Conservation (phyloP, 2,329 filamentous ascomycete species). For the Ceratocystis alfenasii region DNA sequence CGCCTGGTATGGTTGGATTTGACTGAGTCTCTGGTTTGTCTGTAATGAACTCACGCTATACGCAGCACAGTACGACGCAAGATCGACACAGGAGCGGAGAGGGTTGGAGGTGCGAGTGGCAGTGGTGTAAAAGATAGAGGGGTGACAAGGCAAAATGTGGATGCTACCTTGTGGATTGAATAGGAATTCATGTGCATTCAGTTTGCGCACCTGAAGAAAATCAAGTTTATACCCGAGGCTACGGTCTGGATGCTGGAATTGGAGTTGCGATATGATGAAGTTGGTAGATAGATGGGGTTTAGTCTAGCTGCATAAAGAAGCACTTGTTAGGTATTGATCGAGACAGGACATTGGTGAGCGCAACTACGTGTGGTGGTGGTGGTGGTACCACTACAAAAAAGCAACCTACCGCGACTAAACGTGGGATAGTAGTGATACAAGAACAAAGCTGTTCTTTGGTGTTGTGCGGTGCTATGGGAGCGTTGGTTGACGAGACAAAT, state of each 20-base stretch:
- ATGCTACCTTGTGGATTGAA: not conserved
- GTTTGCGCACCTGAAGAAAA: constrained; percentile 1
- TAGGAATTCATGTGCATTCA: constrained; percentile 1
- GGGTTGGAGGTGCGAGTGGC: not conserved
- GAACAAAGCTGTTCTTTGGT: not conserved
- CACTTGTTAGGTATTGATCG: not conserved
- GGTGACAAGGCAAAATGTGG: constrained; percentile 1
- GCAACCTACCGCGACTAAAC: not conserved
- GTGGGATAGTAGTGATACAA: not conserved
- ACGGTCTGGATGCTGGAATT: not conserved
- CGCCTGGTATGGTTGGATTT: not conserved
- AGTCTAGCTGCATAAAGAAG: not conserved
- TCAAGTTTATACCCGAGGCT: not conserved
- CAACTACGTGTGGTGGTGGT: not conserved
- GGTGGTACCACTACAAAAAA: not conserved
- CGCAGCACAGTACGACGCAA: not conserved
- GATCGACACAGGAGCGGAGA: not conserved
- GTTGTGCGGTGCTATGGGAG: not conserved
- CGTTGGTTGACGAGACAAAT: not conserved
- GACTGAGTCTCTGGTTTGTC: not conserved
- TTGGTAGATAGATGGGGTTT: not conserved
- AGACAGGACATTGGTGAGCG: not conserved
- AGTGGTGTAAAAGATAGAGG: not conserved
- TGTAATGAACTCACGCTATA: not conserved
- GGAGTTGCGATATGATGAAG: not conserved